Base-by-base conservation (phyloP, 164 flowering plant species). In the Platanus orientalis region DNA sequence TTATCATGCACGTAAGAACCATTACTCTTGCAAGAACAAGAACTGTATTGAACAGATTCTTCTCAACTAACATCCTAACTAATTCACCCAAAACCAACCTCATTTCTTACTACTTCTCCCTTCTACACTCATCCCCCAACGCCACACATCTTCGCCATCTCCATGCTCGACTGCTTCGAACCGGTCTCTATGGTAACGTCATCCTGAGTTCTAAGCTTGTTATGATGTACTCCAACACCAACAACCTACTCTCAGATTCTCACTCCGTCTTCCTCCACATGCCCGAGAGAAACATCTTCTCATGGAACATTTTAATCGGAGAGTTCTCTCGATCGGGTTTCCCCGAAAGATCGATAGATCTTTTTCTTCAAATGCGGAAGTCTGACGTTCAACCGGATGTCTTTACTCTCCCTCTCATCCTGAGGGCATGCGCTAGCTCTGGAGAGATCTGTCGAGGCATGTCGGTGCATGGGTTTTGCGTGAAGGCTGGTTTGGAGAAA, bases 261-360 rank as follows among this genome's bases (percentile, higher is more conserved):
- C 21, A 23, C 57, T 45, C 55, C 16, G 69, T 70, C 24, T 70
- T 70, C 54, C 28, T 44, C 61, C 69, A 70, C 65, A 70, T 70
- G 73, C 69, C 73, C 30, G 20, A 47, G 4, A 45, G 73, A 27
- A 70, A 70, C 60, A 60, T 60, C 42, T 70, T 44, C 52, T 70
- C 73, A 4, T 70, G 73, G 69, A 70, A 64, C 57, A 70, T 70
- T 51, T 64, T 70, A n/a, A 70, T 70, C 30, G 73, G 73, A 19
- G 73, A 64, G 56, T 59, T 70, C 49, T 44, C 68, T 6, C 60
- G 73, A 6, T 53, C 61, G 5, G 65, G 68, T 19, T 20, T 34
- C 10, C 48, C 65, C 1, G 36, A 24, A 11, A 47, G 48, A 30
- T 17, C 69, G 12, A 12, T 70, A 3, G 21, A 48, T 0, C 29